Evolutionary conservation across 2,329 filamentous ascomycete species (phyloP).

Genomic region (Dactylellina leptospora): DNA sequence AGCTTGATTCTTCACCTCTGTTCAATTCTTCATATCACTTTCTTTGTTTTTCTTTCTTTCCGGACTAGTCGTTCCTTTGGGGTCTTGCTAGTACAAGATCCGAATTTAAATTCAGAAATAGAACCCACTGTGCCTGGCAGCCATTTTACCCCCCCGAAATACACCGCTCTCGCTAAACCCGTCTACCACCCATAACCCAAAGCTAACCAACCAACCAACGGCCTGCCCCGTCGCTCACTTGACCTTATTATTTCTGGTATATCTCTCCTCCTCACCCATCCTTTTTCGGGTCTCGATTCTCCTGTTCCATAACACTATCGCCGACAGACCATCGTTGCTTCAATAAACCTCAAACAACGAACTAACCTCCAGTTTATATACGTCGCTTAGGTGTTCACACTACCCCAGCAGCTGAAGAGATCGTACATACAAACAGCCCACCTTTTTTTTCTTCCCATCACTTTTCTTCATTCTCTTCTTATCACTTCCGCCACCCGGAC

Average conservation of each 20-base stretch:
- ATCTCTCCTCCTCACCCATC: constrained; percentile 48
- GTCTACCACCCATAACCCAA: constrained; percentile 42
- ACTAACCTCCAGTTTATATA: constrained; percentile 22
- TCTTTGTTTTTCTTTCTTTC: constrained; percentile 15
- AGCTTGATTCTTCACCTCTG: constrained; percentile 36
- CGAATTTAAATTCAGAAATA: constrained; percentile 45
- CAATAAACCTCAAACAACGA: constrained; percentile 10
- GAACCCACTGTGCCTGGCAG: constrained; percentile 47
- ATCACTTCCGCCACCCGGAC: constrained; percentile 32
- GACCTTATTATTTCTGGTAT: constrained; percentile 46
- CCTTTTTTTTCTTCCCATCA: constrained; percentile 19
- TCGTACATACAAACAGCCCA: constrained; percentile 15
- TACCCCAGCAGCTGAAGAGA: constrained; percentile 26
- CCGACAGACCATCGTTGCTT: constrained; percentile 13
- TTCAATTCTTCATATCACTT: constrained; percentile 18
- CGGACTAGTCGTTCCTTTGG: constrained; percentile 34
- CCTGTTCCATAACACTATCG: constrained; percentile 30
- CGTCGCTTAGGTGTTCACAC: constrained; percentile 9
- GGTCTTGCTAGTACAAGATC: constrained; percentile 50
- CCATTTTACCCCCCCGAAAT: constrained; percentile 27
- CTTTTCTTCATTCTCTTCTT: constrained; percentile 3
- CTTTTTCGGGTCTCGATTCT: constrained; percentile 49
- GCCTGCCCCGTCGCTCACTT: constrained; percentile 46
- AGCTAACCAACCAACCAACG: constrained; percentile 49
- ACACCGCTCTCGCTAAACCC: constrained; percentile 50